These are phyloP conservation scores for Komagataella phaffii DNA, from an alignment of 805 yeast species.

Conservation along the genomic window DNA sequence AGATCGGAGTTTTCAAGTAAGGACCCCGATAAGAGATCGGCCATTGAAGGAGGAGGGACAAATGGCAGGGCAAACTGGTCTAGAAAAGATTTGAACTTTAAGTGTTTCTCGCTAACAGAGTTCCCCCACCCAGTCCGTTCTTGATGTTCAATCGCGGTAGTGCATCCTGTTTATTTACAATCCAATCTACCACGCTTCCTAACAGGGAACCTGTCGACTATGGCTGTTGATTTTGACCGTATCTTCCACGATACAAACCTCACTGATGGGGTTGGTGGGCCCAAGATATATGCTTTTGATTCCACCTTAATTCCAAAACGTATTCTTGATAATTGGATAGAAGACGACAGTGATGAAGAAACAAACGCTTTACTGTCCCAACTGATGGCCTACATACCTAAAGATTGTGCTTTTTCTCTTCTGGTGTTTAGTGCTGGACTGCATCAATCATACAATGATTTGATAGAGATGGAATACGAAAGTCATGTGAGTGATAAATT, in stretches of 20 bases:
- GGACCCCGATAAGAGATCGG: neutral
- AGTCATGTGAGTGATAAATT: constrained; percentile 3
- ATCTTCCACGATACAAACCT: neutral
- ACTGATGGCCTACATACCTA: constrained; percentile 45
- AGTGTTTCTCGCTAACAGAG: neutral
- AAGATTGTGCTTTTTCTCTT: constrained; percentile 40
- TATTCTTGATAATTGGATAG: constrained; percentile 19
- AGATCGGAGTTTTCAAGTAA: neutral
- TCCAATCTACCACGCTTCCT: too few species aligned
- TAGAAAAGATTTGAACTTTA: neutral
- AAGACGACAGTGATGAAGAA: constrained; percentile 20
- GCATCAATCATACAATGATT: constrained; percentile 14
- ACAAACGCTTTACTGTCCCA: constrained; percentile 43
- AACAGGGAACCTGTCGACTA: neutral
- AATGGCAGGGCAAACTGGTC: neutral
- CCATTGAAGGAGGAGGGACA: neutral
- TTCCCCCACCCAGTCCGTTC: too few species aligned
- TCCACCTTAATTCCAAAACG: constrained; percentile 66
- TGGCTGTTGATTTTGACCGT: neutral
- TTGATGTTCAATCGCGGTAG: too few species aligned
- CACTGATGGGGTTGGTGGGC: constrained; percentile 7
- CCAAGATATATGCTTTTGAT: constrained; percentile 71
- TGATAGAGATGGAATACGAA: constrained; percentile 15
- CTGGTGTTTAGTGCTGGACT: constrained; percentile 80
- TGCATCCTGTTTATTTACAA: too few species aligned